Percentiles rank a stretch among this genome's conserved stretches.
Conservation (phyloP, 1,284 basidiomycete genomes). For the Meripilus lineatus region DNA sequence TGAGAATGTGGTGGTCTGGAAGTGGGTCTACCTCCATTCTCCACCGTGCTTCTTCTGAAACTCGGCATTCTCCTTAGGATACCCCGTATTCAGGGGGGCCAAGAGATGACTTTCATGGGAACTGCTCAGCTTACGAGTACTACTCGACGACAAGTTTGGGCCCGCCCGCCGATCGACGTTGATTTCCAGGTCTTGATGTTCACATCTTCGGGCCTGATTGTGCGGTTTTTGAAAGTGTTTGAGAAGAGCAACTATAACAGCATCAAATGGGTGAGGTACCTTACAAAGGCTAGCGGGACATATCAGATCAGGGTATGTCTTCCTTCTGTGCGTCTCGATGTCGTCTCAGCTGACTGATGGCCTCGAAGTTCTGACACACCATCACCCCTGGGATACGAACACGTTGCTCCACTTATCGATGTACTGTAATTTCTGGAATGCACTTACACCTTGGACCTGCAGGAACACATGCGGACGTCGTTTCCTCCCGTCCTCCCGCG, state of each 20-base stretch:
- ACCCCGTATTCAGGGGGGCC: conserved; percentile 86
- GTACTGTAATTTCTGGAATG: no score
- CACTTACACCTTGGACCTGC: no score
- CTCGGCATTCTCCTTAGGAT: conserved; percentile 51
- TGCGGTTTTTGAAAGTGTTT: conserved; percentile 97
- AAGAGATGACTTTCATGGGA: conserved; percentile 85
- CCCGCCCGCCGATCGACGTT: conserved; percentile 93
- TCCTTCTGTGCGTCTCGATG: not conserved
- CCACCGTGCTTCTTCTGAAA: not conserved
- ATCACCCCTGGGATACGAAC: no score
- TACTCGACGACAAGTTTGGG: conserved; percentile 92
- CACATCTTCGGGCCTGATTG: conserved; percentile 92
- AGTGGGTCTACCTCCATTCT: conserved; percentile 56
- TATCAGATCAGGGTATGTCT: conserved; percentile 80
- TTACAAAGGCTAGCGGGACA: conserved; percentile 82
- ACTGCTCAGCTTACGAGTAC: conserved; percentile 83
- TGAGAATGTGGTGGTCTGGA: conserved; percentile 97
- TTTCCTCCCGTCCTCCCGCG: no score
- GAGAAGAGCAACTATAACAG: conserved; percentile 93
- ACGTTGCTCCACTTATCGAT: no score
- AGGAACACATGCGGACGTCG: no score
- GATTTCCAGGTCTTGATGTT: conserved; percentile 99
- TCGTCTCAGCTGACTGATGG: not conserved
- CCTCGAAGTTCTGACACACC: not conserved
- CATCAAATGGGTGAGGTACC: conserved; percentile 89